phyloP scores from a whole-genome alignment of 768 basidiomycete genomes.

The Collybia sp. region DNA sequence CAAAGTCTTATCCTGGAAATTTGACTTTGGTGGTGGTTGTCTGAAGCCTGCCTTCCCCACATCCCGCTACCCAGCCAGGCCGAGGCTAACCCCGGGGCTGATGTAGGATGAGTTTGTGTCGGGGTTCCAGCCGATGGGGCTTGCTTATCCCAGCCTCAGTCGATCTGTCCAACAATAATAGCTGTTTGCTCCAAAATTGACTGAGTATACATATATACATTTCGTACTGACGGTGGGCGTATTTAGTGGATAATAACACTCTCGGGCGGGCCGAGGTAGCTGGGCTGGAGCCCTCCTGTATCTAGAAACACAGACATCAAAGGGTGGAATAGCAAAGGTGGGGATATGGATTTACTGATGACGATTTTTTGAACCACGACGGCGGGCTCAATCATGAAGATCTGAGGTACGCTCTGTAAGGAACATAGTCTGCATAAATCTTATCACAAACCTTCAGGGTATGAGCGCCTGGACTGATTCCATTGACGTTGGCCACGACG shows the following conservation, averaged over 20 bases:
- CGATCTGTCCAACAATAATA: too few species aligned
- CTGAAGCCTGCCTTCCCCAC: too few species aligned
- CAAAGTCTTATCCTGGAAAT: too few species aligned
- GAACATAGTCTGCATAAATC: too few species aligned
- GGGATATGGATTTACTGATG: constrained; percentile 35
- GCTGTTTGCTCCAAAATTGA: too few species aligned
- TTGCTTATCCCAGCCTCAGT: too few species aligned
- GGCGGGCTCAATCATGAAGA: constrained; percentile 55
- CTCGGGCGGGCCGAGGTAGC: constrained; percentile 65
- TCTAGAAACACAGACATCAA: constrained; percentile 27
- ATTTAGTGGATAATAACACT: constrained; percentile 27
- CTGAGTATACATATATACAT: background rate
- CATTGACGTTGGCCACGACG: constrained; percentile 32
- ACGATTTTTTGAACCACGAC: constrained; percentile 61
- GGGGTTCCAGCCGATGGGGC: too few species aligned
- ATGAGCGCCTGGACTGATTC: constrained; percentile 46
- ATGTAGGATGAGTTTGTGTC: too few species aligned
- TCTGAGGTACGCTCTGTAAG: constrained; percentile 15
- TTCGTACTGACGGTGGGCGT: too few species aligned
- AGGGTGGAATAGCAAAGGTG: background rate
- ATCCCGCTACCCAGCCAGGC: too few species aligned
- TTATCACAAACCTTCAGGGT: constrained; percentile 44
- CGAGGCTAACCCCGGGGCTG: too few species aligned
- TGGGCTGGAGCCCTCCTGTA: constrained; percentile 47
- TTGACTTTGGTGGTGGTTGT: too few species aligned